These are phyloP conservation scores for Lanmaoa pseudosensibilis DNA, from an alignment of 768 basidiomycete species.

Conservation along the genomic window DNA sequence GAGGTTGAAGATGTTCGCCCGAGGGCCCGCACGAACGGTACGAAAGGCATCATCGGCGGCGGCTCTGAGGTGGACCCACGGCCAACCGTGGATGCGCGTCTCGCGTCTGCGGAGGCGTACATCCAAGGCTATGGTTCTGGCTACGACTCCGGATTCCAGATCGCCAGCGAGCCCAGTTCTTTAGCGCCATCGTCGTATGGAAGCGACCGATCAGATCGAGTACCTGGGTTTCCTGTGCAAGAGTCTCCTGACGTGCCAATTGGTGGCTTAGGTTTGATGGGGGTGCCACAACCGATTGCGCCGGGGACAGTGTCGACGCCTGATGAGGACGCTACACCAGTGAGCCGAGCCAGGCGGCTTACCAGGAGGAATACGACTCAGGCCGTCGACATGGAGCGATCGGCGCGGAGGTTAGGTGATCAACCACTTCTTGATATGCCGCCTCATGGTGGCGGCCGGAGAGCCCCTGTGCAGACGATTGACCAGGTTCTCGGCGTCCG, in stretches of 20 bases:
- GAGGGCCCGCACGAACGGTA: constrained; percentile 12
- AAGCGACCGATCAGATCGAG: constrained; percentile 20
- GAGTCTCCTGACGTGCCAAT: constrained; percentile 31
- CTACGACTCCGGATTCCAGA: constrained; percentile 32
- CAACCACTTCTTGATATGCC: constrained; percentile 10
- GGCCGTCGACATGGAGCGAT: constrained; percentile 20
- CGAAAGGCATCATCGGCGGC: constrained; percentile 1
- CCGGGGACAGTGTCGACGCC: constrained; percentile 27
- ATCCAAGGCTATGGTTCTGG: constrained; percentile 36
- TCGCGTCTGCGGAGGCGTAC: constrained; percentile 39
- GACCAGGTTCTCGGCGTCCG: constrained; percentile 19
- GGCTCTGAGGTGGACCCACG: constrained; percentile 3
- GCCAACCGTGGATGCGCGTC: constrained; percentile 14
- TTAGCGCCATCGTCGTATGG: constrained; percentile 24
- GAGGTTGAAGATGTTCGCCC: constrained; percentile 11
- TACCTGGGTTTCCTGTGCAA: constrained; percentile 26
- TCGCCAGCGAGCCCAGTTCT: constrained; percentile 16
- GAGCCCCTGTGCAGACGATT: constrained; percentile 16
- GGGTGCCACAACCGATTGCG: constrained; percentile 22
- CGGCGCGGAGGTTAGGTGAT: constrained; percentile 16
- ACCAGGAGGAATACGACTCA: constrained; percentile 28
- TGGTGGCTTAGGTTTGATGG: constrained; percentile 29
- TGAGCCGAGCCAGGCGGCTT: constrained; percentile 21
- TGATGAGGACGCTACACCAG: constrained; percentile 30
- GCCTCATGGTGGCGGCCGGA: constrained; percentile 19